Base-by-base conservation (phyloP, 2,329 filamentous ascomycete species). In the Purpureocillium lavendulum region DNA sequence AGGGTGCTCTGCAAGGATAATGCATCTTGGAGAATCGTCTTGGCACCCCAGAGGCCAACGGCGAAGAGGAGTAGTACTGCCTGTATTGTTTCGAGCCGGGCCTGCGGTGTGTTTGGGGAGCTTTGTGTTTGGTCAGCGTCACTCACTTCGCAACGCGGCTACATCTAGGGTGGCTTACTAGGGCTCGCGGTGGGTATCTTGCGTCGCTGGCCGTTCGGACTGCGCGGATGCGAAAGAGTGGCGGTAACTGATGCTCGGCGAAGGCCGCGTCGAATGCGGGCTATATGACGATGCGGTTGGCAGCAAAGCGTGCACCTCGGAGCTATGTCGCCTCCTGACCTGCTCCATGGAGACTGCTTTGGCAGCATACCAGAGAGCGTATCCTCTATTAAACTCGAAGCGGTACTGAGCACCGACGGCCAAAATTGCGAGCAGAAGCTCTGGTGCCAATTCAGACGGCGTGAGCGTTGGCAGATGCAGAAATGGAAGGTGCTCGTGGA, bases 331-430 rank as follows among this genome's bases (percentile, higher is more conserved):
- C 30, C 75, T 65, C 26, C 73, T 65, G 21, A 79, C 76, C 53
- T 80, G 75, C 50, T 79, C 75, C 40, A 71, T 58, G 0, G 73
- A 70, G 13, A 80, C 69, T 4, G 73, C 65, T 51, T 73, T 77
- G 7, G 74, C 71, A 0, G 75, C 75, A 51, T 78, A 79, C 75
- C 75, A 80, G 5, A 80, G 55, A 2, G 71, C 73, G 51, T 79
- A 73, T 2, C 73, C 73, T 32, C 75, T 64, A 35, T 76, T 71
- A 40, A 65, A 73, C 48, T 80, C 76, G 38, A 80, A 80, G 2
- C 75, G 71, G 49, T 82, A 83, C 48, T 81, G 77, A 0, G 80
- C 80, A 11, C 80, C 80, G 2, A 85, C 74, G 1, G 82, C 79
- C 16, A 82, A 65, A 13, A 86, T 73, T 1, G 81, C 81, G 21